Conservation (phyloP, 202 grass and related monocot species). For the Bolboschoenoplectus hybrid region DNA sequence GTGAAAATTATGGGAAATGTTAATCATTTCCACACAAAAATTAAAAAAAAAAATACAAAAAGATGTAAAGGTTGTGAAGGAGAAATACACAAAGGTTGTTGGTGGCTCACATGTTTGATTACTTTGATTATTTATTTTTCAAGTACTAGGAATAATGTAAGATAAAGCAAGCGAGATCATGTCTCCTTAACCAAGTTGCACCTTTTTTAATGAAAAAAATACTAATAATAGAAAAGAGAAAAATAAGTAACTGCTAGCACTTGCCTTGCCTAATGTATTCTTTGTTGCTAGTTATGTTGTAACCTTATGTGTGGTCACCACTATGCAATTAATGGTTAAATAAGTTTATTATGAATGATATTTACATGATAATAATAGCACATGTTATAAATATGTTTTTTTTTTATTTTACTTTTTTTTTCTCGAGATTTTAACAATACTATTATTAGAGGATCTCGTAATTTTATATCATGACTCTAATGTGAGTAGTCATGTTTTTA, state of each 20-base stretch:
- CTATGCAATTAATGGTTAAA: too few relatives aligned
- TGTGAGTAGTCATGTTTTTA: too few relatives aligned
- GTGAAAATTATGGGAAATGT: neutral
- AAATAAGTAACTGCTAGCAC: neutral
- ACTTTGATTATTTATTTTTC: slow-evolving; percentile 26
- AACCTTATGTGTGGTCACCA: neutral
- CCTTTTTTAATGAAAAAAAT: neutral
- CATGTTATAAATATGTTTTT: too few relatives aligned
- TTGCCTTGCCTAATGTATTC: slow-evolving; percentile 14
- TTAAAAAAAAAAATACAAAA: neutral
- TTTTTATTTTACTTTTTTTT: too few relatives aligned
- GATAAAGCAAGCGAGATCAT: slow-evolving; percentile 32
- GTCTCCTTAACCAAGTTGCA: slow-evolving; percentile 36
- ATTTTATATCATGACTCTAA: too few relatives aligned
- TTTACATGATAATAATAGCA: too few relatives aligned
- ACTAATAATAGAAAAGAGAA: neutral
- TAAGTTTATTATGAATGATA: too few relatives aligned
- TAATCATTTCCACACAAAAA: neutral
- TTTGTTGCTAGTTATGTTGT: neutral
- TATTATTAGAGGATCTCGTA: too few relatives aligned
- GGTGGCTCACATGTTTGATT: slow-evolving; percentile 26
- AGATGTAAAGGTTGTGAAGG: neutral
- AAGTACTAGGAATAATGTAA: slow-evolving; percentile 38
- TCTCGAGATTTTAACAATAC: too few relatives aligned
- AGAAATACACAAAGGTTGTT: slow-evolving; percentile 2